Base-by-base conservation (phyloP, 139 green algal genomes). In the Microglena sp. region DNA sequence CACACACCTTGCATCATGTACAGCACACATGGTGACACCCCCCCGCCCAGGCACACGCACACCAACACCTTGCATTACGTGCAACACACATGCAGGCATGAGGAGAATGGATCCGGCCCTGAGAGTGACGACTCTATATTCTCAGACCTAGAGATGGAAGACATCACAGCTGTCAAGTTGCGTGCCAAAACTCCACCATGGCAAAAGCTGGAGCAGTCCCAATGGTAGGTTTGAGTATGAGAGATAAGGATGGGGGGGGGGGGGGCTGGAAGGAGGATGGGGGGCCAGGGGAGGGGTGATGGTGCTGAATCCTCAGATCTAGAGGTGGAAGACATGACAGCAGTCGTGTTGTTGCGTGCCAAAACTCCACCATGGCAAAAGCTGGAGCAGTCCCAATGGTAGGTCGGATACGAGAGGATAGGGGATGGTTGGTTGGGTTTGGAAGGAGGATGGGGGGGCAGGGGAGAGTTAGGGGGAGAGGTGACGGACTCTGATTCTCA, bases 351-450 rank as follows among this genome's bases (percentile, higher is more conserved):
- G n/a, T 66, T 80, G 45, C 24, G 77, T 1, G 77, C 77, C 1
- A 36, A 43, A 2, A 83, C 77, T 4, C 77, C 77, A 24, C 77
- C 77, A 7, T 83, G 77, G 77, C 77, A 83, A 36, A 67, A 68
- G 33, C 35, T 69, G 11, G 33, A 70, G 34, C 43, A 76, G 24
- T 58, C 46, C 22, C 64, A 71, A 40, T 68, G 70, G 68, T 67
- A 40, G 30, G 58, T 43, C 40, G 6, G 33, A 15, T 40, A n/a
- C n/a, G n/a, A n/a, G n/a, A n/a, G n/a, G n/a, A n/a, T n/a, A n/a
- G n/a, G n/a, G n/a, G n/a, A n/a, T n/a, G n/a, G n/a, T n/a, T n/a
- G n/a, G n/a, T n/a, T n/a, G n/a, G n/a, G n/a, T n/a, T n/a, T n/a
- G n/a, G n/a, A n/a, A n/a, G n/a, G n/a, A n/a, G n/a, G n/a, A n/a